Percentiles rank a stretch among this genome's conserved stretches.
These are phyloP conservation scores for Penicillium sp. DNA, from an alignment of 2,329 filamentous ascomycete genomes.

Conservation along the genomic window DNA sequence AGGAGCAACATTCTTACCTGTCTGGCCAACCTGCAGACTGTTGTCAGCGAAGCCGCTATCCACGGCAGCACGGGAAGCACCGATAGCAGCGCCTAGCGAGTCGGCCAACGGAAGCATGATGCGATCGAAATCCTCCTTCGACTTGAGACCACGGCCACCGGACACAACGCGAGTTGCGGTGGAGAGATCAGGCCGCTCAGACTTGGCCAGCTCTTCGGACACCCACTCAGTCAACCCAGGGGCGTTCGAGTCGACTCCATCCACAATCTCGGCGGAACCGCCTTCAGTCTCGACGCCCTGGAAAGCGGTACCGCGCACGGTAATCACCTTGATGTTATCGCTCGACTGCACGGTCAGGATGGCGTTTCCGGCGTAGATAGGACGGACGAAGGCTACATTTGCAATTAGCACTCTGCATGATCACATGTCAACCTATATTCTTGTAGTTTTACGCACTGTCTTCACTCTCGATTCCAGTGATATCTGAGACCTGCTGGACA, in stretches of 20 bases:
- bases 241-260: conserved; percentile 79
- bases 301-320: conserved; percentile 91
- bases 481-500: conserved; percentile 89
- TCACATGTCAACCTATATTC: conserved; percentile 18
- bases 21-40: conserved; percentile 96
- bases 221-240: conserved; percentile 80
- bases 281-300: conserved; percentile 68
- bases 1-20: conserved; percentile 96
- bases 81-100: conserved; percentile 89
- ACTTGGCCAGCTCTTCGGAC: conserved; percentile 88
- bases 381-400: conserved; percentile 75
- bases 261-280: conserved; percentile 73
- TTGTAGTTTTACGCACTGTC: conserved; percentile 59
- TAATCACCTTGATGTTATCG: conserved; percentile 83
- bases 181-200: conserved; percentile 86
- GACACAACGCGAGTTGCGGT: conserved; percentile 90
- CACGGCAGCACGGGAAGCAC: conserved; percentile 90
- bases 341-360: conserved; percentile 92
- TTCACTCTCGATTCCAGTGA: conserved; percentile 81
- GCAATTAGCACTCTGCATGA: conserved; percentile 17
- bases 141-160: conserved; percentile 91
- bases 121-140: conserved; percentile 94
- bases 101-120: conserved; percentile 92
- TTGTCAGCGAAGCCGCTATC: conserved; percentile 98
- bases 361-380: conserved; percentile 96